Evolutionary conservation across 1,284 basidiomycete species (phyloP).

Genomic region (Boletellus sp.): DNA sequence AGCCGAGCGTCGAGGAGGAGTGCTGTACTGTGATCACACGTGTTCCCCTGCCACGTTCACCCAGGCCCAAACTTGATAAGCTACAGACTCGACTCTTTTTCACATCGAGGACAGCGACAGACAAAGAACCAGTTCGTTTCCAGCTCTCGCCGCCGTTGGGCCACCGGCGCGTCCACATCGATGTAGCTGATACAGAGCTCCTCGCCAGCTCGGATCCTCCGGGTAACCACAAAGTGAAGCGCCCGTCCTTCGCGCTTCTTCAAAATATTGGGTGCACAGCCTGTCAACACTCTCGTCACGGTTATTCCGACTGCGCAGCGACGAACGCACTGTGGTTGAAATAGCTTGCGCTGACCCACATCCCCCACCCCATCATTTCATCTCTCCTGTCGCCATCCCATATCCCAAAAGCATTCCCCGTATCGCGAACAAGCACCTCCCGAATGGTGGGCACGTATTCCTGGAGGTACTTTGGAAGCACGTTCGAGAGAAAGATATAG

Average conservation of each 20-base stretch:
- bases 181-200: constrained; percentile 60
- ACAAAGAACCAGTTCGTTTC: constrained; percentile 51
- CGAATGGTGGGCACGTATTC: constrained; percentile 45
- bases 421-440: constrained; percentile 53
- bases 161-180: constrained; percentile 39
- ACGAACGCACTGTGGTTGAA: constrained; percentile 59
- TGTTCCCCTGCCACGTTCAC: constrained; percentile 2
- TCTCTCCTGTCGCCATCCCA: constrained; percentile 48
- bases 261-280: constrained; percentile 57
- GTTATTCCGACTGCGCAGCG: neutral
- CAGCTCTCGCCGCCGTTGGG: constrained; percentile 39
- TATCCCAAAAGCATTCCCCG: constrained; percentile 64
- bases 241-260: constrained; percentile 46
- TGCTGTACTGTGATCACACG: constrained; percentile 16
- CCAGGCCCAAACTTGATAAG: neutral
- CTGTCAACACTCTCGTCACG: constrained; percentile 30
- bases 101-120: constrained; percentile 42
- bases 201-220: constrained; percentile 45
- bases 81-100: constrained; percentile 13
- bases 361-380: constrained; percentile 64
- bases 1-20: neutral
- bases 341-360: constrained; percentile 57
- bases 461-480: constrained; percentile 32
- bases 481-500: constrained; percentile 44
- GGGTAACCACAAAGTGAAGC: constrained; percentile 48